A percentile compares a stretch with the other conserved stretches of the same genome.
These are phyloP conservation scores for Croton laevigatus DNA, from an alignment of 441 rosid genomes.

Conservation along the genomic window DNA sequence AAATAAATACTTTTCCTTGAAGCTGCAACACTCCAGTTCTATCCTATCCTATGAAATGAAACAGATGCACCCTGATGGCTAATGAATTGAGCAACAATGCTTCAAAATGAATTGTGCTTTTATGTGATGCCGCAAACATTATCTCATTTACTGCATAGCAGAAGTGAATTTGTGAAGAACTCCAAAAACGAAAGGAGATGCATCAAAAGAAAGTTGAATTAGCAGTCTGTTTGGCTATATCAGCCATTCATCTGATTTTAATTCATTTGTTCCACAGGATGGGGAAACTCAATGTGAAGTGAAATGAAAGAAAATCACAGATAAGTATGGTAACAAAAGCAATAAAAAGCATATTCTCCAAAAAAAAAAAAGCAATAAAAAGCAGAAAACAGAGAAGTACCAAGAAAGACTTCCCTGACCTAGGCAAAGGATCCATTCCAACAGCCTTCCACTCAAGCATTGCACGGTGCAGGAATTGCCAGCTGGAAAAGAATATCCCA, in stretches of 20 bases:
- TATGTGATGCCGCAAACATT: background rate
- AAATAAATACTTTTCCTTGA: background rate
- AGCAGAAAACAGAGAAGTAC: background rate
- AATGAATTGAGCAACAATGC: background rate
- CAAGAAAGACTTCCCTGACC: conserved; percentile 35
- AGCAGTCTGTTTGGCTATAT: background rate
- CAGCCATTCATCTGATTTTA: background rate
- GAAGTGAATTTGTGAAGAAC: background rate
- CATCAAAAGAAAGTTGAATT: background rate
- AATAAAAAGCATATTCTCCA: background rate
- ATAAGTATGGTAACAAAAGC: background rate
- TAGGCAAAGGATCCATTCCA: conserved; percentile 77
- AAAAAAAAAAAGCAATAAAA: background rate
- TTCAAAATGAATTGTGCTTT: background rate
- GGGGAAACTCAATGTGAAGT: background rate
- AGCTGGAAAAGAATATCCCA: conserved; percentile 77
- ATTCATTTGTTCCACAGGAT: background rate
- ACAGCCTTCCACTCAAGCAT: conserved; percentile 89
- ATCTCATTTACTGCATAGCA: background rate
- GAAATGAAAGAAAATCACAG: background rate
- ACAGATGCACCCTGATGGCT: background rate
- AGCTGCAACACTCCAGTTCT: background rate
- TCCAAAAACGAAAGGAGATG: background rate
- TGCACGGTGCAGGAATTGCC: conserved; percentile 74
- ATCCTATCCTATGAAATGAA: background rate